Evolutionary conservation across 2,329 filamentous ascomycete genomes (phyloP), one percentile per base, ranked within the genome.

Genomic region (Apiospora aurea): DNA sequence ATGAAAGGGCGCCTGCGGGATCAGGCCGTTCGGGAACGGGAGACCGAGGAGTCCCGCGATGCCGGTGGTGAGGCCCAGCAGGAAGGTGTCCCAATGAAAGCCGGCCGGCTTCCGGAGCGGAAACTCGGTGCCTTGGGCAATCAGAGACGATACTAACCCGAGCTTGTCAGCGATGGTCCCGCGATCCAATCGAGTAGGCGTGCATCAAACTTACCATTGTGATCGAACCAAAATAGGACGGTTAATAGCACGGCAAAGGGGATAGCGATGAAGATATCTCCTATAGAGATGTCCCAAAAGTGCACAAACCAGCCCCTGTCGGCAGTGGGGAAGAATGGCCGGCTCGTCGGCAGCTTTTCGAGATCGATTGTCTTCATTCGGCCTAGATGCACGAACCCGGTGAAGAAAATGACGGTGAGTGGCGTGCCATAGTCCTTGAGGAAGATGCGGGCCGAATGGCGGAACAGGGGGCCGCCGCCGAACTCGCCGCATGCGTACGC

Each of bases 391-490:
- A 96, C 92, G 77, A 97, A 97, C 0, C 94, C 94, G 0, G 94
- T 95, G 80, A 97, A 97, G 85, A 97, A 97, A 73, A 97, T 84
- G 71, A 95, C 89, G 0, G 93, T 94, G 73, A 96, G 84, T 0
- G 94, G 94, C 0, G 94, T 97, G 70, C 94, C 94, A 79, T 97
- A 97, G 81, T 97, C 94, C 79, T 96, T 94, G 75, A 97, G 87
- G 77, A 97, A 97, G 74, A 95, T 91, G 26, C 94, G 89, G 11
- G 96, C 83, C 49, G 91, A 90, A 72, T 95, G 91, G 24, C 90
- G 88, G 80, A 97, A 96, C 1, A 97, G 85, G 69, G 87, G 88
- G 77, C 93, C 92, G 24, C 86, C 85, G 38, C 94, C 94, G 16
- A 97, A 81, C 72, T 91, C 87, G 71, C 92, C 92, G 78, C 92